phyloP scores from a whole-genome alignment of 768 basidiomycete species.

The Suillus alpinus region DNA sequence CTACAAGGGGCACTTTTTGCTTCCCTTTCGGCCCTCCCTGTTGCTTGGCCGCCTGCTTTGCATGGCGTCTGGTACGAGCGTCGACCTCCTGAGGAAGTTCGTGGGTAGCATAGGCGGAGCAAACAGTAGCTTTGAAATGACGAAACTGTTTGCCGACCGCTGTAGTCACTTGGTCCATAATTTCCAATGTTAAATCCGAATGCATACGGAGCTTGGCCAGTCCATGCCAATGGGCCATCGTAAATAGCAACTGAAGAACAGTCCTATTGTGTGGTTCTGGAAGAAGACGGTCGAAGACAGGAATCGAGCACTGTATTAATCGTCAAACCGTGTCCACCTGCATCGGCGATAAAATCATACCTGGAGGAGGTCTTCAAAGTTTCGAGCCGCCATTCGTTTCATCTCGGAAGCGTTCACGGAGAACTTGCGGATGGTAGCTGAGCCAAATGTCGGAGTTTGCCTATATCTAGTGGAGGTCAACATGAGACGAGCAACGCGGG shows the following conservation, averaged over 20 bases:
- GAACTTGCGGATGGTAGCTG: neutral
- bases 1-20: too few relatives aligned
- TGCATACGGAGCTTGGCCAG: slow-evolving; percentile 34
- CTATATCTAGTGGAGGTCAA: too few relatives aligned
- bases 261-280: slow-evolving; percentile 20
- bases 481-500: too few relatives aligned
- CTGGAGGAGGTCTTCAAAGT: slow-evolving; percentile 38
- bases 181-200: slow-evolving; percentile 16
- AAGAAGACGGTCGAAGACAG: slow-evolving; percentile 37
- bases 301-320: slow-evolving; percentile 32
- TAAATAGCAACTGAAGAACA: slow-evolving; percentile 25
- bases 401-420: too few relatives aligned
- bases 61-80: slow-evolving; percentile 16
- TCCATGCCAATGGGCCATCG: slow-evolving; percentile 32
- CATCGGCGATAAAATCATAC: neutral
- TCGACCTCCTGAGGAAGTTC: slow-evolving; percentile 30
- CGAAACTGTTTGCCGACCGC: slow-evolving; percentile 21
- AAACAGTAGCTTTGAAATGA: slow-evolving; percentile 21
- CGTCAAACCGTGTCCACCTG: neutral
- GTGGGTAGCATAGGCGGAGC: slow-evolving; percentile 21
- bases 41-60: neutral
- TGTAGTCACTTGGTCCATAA: slow-evolving; percentile 20
- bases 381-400: slow-evolving; percentile 27
- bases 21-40: neutral
- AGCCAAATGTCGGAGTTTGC: neutral